A percentile compares a stretch with the other conserved stretches of the same genome.
phyloP scores from a whole-genome alignment of 1,139 yeast genomes.

The Suhomyces anneliseae region DNA sequence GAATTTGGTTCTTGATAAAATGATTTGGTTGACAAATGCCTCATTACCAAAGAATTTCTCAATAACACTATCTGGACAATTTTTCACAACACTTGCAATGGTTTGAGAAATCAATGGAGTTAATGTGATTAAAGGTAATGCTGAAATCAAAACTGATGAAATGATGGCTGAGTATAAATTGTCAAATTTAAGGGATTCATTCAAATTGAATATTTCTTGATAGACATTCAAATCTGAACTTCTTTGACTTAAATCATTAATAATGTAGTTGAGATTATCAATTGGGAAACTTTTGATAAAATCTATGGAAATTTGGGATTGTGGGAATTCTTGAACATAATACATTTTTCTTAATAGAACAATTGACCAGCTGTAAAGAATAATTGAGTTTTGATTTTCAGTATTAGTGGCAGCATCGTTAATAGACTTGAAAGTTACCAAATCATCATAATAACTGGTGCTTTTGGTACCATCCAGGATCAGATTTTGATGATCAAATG shows the following conservation, averaged over 20 bases:
- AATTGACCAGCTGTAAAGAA: conserved; percentile 72
- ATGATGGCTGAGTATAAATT: conserved; percentile 57
- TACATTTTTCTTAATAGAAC: conserved; percentile 56
- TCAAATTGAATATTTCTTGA: conserved; percentile 41
- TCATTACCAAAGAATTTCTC: conserved; percentile 59
- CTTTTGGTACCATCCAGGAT: not conserved
- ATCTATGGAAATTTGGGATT: conserved; percentile 6
- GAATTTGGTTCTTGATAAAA: conserved; percentile 67
- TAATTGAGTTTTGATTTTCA: conserved; percentile 43
- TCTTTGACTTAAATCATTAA: conserved; percentile 39
- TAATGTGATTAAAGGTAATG: conserved; percentile 59
- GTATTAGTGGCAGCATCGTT: conserved; percentile 35
- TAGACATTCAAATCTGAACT: conserved; percentile 52
- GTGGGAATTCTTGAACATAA: conserved; percentile 43
- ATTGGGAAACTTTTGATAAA: conserved; percentile 19
- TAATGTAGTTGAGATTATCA: conserved; percentile 13
- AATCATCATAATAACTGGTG: conserved; percentile 41
- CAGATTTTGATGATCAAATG: conserved; percentile 13
- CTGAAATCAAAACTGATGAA: conserved; percentile 57
- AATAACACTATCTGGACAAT: conserved; percentile 57
- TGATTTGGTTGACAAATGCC: conserved; percentile 54
- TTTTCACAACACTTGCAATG: conserved; percentile 49
- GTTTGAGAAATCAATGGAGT: conserved; percentile 55
- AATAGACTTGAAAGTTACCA: conserved; percentile 39
- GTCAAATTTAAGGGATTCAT: conserved; percentile 50